These are phyloP conservation scores for Cutaneotrichosporon cyanovorans DNA, from an alignment of 1,284 basidiomycete genomes.

Conservation along the genomic window DNA sequence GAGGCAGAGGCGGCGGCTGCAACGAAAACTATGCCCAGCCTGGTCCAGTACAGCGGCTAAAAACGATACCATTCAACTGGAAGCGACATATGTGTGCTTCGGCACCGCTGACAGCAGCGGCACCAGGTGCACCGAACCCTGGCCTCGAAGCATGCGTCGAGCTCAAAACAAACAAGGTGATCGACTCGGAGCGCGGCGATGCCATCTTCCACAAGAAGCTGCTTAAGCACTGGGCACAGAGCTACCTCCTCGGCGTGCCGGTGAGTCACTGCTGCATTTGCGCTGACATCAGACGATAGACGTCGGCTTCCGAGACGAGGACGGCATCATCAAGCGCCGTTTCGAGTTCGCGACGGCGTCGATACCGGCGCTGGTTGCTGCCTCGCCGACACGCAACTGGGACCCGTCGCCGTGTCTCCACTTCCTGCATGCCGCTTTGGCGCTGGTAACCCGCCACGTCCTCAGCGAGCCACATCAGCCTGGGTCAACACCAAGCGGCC, in stretches of 20 bases:
- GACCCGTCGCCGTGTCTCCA: conserved; percentile 28
- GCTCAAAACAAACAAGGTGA: conserved; percentile 82
- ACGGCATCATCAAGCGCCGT: conserved; percentile 58
- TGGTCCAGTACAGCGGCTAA: no score
- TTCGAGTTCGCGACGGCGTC: conserved; percentile 65
- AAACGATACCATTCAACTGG: no score
- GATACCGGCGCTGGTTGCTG: conserved; percentile 48
- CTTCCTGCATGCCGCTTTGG: conserved; percentile 32
- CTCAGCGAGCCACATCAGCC: conserved; percentile 26
- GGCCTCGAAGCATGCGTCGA: conserved; percentile 59
- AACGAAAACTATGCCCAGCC: background rate
- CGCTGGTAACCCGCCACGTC: conserved; percentile 26
- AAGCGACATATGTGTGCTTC: background rate
- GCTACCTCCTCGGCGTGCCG: conserved; percentile 82
- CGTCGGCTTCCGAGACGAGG: conserved; percentile 81
- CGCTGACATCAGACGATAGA: conserved; percentile 59
- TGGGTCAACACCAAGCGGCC: conserved; percentile 3
- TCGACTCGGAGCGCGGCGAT: conserved; percentile 63
- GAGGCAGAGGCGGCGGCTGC: background rate
- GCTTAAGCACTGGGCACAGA: conserved; percentile 93
- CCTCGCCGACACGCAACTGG: conserved; percentile 21
- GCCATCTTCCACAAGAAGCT: conserved; percentile 82
- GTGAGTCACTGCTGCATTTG: conserved; percentile 48
- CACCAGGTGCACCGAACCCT: conserved; percentile 25
- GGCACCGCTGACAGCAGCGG: conserved; percentile 14